Base-by-base conservation (phyloP, 148 eudicot genomes). In the Rhododendron henanense region DNA sequence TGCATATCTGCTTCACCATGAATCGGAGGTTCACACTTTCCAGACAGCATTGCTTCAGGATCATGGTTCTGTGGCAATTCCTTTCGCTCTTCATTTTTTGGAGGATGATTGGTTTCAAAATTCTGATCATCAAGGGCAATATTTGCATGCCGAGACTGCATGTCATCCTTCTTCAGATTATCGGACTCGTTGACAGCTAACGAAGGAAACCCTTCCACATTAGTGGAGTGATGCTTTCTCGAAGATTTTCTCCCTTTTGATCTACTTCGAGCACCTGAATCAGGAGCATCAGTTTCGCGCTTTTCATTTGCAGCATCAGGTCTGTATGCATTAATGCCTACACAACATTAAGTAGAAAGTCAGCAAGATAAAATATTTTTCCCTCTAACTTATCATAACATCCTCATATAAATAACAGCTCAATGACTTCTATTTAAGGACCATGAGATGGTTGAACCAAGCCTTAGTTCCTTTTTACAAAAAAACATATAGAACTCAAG, bases 171-270 rank as follows among this genome's bases (percentile, higher is more conserved):
- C 50, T 88, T 83, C 73, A 76, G 14, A 33, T 82, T 84, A 78
- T 81, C 79, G 31, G 53, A 71, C 81, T 57, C 88, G 67, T 84
- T 39, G 50, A 53, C 63, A 28, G 45, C 75, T 55, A 71, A 73
- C 14, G 19, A 65, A 76, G 84, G 82, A 37, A 82, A 76, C 79
- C 84, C 86, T 87, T 82, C 48, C 74, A 31, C 31, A 80, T 79
- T 67, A 83, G 79, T 78, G 67, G 81, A 88, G 67, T 45, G 65
- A 84, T 73, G n/a, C 77, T 90, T 89, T 90, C 90, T 87, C 44
- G 81, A 63, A 48, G 53, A 87, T 82, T 83, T 89, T 45, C 75
- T 31, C 63, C 77, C 88, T 84, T 86, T 88, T n/a, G 44, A 85
- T 82, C 82, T 73, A 57, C 84, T 79, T 84, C 41, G 65, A 50